A percentile compares a stretch with the other conserved stretches of the same genome.
Conservation (phyloP, 2,329 filamentous ascomycete species). For the Podosphaera xanthii region DNA sequence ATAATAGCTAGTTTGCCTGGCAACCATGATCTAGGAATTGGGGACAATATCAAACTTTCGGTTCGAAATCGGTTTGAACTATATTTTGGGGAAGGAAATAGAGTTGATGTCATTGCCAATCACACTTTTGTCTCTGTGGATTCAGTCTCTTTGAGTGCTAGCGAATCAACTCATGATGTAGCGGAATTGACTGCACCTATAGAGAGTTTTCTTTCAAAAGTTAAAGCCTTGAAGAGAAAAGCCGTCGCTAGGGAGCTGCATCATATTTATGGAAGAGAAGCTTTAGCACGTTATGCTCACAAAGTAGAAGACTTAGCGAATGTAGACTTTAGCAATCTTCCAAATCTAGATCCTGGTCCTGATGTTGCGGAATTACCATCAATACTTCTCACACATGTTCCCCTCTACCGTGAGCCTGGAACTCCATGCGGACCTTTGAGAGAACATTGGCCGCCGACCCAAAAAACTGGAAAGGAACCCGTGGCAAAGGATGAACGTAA, state of each 20-base stretch:
- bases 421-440: slow-evolving; percentile 74
- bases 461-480: slow-evolving; percentile 33
- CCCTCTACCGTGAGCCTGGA: slow-evolving; percentile 57
- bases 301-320: slow-evolving; percentile 28
- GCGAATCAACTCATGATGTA: slow-evolving; percentile 24
- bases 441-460: slow-evolving; percentile 58
- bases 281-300: slow-evolving; percentile 33
- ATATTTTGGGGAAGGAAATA: slow-evolving; percentile 80
- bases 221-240: slow-evolving; percentile 40
- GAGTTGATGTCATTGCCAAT: slow-evolving; percentile 78
- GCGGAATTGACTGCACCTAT: slow-evolving; percentile 54
- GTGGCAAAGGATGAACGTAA: slow-evolving; percentile 45
- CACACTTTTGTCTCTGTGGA: slow-evolving; percentile 90
- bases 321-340: slow-evolving; percentile 18
- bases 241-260: slow-evolving; percentile 47
- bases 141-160: slow-evolving; percentile 65
- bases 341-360: slow-evolving; percentile 21
- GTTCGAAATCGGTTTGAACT: slow-evolving; percentile 67
- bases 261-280: slow-evolving; percentile 33
- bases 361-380: slow-evolving; percentile 48
- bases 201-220: slow-evolving; percentile 48
- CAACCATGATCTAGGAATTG: slow-evolving; percentile 89
- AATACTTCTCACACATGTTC: slow-evolving; percentile 75
- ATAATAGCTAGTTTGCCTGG: slow-evolving; percentile 72
- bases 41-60: slow-evolving; percentile 54